A percentile compares a stretch with the other conserved stretches of the same genome.
Conservation (phyloP, 768 basidiomycete genomes). For the Russula emetica region DNA sequence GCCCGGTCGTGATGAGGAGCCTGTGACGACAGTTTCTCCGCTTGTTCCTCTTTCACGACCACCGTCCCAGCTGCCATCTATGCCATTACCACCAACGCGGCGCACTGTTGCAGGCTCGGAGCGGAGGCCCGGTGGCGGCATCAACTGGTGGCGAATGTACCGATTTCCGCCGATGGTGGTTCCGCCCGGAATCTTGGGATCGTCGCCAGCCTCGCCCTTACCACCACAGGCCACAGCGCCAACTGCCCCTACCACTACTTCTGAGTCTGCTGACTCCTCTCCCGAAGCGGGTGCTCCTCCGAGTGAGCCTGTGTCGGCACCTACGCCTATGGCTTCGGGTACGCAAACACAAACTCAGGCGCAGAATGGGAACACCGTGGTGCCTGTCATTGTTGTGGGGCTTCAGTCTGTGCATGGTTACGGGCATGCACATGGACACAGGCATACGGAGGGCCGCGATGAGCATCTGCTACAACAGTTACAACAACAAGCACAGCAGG, state of each 20-base stretch:
- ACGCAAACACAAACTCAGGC: slow-evolving; percentile 10
- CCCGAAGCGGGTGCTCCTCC: not conserved
- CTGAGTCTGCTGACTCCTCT: not conserved
- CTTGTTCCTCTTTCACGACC: not conserved
- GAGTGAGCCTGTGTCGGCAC: slow-evolving; percentile 14
- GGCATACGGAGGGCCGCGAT: slow-evolving; percentile 14
- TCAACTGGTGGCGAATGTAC: slow-evolving; percentile 83
- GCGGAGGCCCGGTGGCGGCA: slow-evolving; percentile 41
- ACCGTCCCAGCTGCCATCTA: not conserved
- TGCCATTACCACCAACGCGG: slow-evolving; percentile 22
- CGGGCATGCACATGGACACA: slow-evolving; percentile 20
- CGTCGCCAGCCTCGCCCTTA: not conserved
- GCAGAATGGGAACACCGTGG: slow-evolving; percentile 42
- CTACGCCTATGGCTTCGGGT: not conserved
- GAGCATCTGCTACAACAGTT: not conserved
- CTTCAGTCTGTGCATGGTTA: slow-evolving; percentile 66
- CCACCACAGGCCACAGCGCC: slow-evolving; percentile 5
- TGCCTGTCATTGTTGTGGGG: slow-evolving; percentile 82
- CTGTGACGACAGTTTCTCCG: not conserved
- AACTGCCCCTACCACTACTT: not conserved
- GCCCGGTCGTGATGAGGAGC: not conserved
- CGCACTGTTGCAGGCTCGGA: slow-evolving; percentile 38
- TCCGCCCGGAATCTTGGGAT: slow-evolving; percentile 29
- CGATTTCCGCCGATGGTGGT: slow-evolving; percentile 68
- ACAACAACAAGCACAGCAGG: not conserved